Evolutionary conservation across 768 basidiomycete species (phyloP).

Genomic region (Tulasnella sp.): DNA sequence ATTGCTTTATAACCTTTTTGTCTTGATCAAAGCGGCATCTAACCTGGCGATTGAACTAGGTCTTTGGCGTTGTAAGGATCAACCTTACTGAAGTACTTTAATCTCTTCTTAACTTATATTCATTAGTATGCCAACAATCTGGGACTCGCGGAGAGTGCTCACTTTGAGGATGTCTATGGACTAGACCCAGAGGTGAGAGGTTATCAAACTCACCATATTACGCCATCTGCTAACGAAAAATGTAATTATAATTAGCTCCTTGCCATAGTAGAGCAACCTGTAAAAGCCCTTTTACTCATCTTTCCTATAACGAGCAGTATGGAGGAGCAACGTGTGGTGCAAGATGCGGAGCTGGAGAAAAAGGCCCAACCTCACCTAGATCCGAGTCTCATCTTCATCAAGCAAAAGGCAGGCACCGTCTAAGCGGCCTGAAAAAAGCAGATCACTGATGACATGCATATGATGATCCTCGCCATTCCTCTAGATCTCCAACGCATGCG

Average conservation of each 20-base stretch:
- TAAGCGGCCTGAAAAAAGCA: no score
- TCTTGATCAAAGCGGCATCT: neutral
- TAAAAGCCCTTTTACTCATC: constrained; percentile 72
- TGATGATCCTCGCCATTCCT: no score
- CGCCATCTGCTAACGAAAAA: neutral
- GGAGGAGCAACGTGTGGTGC: constrained; percentile 37
- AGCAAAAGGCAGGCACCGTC: constrained; percentile 79
- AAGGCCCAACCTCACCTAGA: constrained; percentile 36
- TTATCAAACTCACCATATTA: neutral
- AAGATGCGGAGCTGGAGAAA: constrained; percentile 47
- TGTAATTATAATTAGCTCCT: constrained; percentile 39
- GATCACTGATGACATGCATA: no score
- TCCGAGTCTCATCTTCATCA: constrained; percentile 68
- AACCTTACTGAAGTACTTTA: constrained; percentile 3
- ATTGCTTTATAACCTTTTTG: neutral
- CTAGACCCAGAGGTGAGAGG: constrained; percentile 47
- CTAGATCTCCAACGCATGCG: constrained; percentile 74
- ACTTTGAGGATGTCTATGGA: constrained; percentile 62
- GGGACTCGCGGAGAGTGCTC: constrained; percentile 40
- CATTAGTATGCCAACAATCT: constrained; percentile 59
- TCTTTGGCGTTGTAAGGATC: constrained; percentile 13
- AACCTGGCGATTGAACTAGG: constrained; percentile 20
- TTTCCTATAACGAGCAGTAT: constrained; percentile 56
- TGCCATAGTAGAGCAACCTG: constrained; percentile 52
- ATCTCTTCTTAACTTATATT: constrained; percentile 24